Evolutionary conservation across 108 stramenopile genomes (phyloP), one percentile per base, ranked within the genome.

Genomic region (Skeletonema grethae): DNA sequence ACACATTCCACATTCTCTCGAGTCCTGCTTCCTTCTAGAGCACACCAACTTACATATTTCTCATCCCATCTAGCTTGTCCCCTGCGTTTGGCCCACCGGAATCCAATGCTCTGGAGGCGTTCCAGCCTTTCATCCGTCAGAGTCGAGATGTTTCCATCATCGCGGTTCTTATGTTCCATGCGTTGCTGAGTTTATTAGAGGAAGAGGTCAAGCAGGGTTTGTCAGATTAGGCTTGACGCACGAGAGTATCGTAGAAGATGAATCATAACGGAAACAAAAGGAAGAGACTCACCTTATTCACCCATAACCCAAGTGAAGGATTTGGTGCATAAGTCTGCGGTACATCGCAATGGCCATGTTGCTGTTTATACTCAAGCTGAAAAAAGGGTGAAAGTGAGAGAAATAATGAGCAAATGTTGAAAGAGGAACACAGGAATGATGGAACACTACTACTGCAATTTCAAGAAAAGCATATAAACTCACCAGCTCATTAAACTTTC

Each of bases 291-390:
- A 76, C 75, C 75, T 76, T 78, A 60, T 78, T 78, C 41, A 89
- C 88, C 91, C 89, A 93, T 66, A 86, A 86, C 15, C 92, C 92
- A 36, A 93, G 73, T 35, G 80, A 76, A 2, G 83, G 66, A 67
- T 93, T 93, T 18, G 64, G 70, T 20, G 80, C 56, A 72, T 87
- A 89, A 43, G 85, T 79, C 15, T 88, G 87, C 7, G 89, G 92
- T 32, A 93, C 92, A 72, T n/a, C n/a, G n/a, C n/a, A n/a, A n/a
- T 93, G 80, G 9, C 89, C 86, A 68, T 85, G 66, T 15, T 56
- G 32, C 15, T 57, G 34, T 36, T 70, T 71, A 32, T 67, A n/a
- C n/a, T 71, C 11, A 34, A 34, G 43, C 12, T 45, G n/a, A 45
- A 45, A 45, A 45, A 8, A 45, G 13, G 43, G 34, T 34, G 6